These are phyloP conservation scores for Talaromyces marneffei DNA, from an alignment of 2,329 filamentous ascomycete genomes.

Conservation along the genomic window DNA sequence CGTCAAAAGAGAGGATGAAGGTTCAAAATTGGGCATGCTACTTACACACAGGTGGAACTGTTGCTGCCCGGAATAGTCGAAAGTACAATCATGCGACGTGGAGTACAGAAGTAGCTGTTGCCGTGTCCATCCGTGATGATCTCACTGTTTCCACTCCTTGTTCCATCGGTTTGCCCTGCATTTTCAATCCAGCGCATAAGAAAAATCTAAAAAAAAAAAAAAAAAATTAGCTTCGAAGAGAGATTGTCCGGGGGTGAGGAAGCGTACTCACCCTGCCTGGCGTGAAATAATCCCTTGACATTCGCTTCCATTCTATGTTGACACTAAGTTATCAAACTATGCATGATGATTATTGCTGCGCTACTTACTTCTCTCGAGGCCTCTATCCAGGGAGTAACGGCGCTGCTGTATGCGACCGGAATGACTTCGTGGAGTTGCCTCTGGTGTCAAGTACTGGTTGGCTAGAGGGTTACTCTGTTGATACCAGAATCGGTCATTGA, in stretches of 20 bases:
- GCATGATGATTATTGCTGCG: background rate
- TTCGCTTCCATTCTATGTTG: background rate
- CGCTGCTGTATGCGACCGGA: background rate
- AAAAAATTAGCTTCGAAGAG: too few species aligned
- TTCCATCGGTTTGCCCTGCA: background rate
- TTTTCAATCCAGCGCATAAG: background rate
- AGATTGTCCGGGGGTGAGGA: background rate
- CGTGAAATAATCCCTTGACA: background rate
- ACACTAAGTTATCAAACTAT: background rate
- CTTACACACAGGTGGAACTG: conserved; percentile 32
- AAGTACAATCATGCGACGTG: conserved; percentile 2
- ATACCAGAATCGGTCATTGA: background rate
- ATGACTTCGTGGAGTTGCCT: background rate
- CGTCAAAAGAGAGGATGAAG: background rate
- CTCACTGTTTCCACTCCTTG: background rate
- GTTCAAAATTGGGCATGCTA: background rate
- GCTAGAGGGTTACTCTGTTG: background rate
- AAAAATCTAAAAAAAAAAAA: conserved; percentile 3
- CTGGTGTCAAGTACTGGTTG: background rate
- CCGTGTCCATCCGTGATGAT: background rate
- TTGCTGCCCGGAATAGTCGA: background rate
- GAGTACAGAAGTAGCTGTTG: background rate
- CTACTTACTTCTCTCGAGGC: background rate
- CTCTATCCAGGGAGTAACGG: background rate
- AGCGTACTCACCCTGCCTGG: conserved; percentile 2